Evolutionary conservation across 2,329 filamentous ascomycete genomes (phyloP).

Genomic region (Talaromyces funiculosus): DNA sequence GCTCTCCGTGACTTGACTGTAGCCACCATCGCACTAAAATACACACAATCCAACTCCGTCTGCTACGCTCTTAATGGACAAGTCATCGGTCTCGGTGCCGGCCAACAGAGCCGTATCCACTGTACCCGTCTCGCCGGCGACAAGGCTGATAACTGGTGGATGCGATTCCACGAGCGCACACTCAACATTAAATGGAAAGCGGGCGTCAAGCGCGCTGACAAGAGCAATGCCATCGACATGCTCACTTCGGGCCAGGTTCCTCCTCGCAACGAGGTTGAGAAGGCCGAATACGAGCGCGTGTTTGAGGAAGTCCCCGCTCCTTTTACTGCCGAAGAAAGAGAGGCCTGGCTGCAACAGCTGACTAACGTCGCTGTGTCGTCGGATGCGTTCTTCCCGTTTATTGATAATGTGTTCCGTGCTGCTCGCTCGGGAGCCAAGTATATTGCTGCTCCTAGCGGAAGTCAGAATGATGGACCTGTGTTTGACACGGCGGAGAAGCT

Average conservation of each 20-base stretch:
- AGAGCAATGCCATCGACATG: conserved; percentile 96
- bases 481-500: conserved; percentile 85
- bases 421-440: conserved; percentile 88
- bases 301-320: conserved; percentile 82
- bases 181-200: conserved; percentile 93
- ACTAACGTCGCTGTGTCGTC: conserved; percentile 73
- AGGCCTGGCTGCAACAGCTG: conserved; percentile 78
- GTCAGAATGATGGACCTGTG: conserved; percentile 44
- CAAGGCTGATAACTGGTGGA: conserved; percentile 99
- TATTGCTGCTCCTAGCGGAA: conserved; percentile 86
- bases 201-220: conserved; percentile 91
- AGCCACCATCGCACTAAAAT: conserved; percentile 95
- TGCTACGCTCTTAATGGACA: conserved; percentile 95
- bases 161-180: conserved; percentile 90
- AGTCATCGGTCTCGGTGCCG: conserved; percentile 87
- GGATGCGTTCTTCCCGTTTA: conserved; percentile 98
- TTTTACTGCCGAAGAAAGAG: conserved; percentile 79
- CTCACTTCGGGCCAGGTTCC: conserved; percentile 79
- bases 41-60: conserved; percentile 98
- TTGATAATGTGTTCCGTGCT: conserved; percentile 93
- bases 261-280: conserved; percentile 75
- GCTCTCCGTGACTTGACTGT: conserved; percentile 87
- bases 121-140: conserved; percentile 95
- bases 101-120: conserved; percentile 96
- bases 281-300: conserved; percentile 76